Evolutionary conservation across 2,329 filamentous ascomycete genomes (phyloP).

Genomic region (Truncatella angustata): DNA sequence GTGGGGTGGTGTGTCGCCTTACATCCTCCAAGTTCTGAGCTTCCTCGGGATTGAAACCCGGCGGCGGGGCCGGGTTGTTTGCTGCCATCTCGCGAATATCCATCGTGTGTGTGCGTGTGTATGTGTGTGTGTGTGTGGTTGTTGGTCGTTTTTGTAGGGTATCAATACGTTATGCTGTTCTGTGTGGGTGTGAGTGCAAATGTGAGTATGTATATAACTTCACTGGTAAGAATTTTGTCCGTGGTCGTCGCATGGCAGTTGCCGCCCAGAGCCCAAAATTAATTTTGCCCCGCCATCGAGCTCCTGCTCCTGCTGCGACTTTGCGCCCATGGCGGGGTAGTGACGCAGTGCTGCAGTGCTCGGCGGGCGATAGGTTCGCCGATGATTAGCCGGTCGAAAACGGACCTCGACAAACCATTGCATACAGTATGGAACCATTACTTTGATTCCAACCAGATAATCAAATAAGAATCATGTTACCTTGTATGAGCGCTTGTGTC

Average conservation of each 20-base stretch:
- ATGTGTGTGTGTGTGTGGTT: neutral
- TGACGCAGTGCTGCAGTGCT: too few species aligned
- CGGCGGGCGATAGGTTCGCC: too few species aligned
- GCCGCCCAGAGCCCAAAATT: neutral
- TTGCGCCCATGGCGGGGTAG: slow-evolving; percentile 3
- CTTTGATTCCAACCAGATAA: too few species aligned
- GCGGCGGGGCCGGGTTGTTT: slow-evolving; percentile 7
- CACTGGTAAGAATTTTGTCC: neutral
- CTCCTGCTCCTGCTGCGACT: neutral
- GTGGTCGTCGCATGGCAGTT: neutral
- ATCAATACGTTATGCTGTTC: neutral
- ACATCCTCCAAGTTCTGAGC: slow-evolving; percentile 10
- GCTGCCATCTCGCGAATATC: slow-evolving; percentile 8
- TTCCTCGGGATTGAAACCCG: slow-evolving; percentile 8
- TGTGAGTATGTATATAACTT: too few species aligned
- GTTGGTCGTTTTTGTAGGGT: neutral
- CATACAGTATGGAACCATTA: too few species aligned
- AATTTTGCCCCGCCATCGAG: slow-evolving; percentile 4
- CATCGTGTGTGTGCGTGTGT: neutral
- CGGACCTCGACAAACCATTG: too few species aligned
- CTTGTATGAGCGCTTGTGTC: too few species aligned
- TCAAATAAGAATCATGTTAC: too few species aligned
- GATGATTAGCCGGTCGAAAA: too few species aligned
- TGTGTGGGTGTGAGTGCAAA: neutral
- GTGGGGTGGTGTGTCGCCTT: too few species aligned